These are phyloP conservation scores for Casuarina cunninghamiana DNA, from an alignment of 306 rosid genomes.

Conservation along the genomic window DNA sequence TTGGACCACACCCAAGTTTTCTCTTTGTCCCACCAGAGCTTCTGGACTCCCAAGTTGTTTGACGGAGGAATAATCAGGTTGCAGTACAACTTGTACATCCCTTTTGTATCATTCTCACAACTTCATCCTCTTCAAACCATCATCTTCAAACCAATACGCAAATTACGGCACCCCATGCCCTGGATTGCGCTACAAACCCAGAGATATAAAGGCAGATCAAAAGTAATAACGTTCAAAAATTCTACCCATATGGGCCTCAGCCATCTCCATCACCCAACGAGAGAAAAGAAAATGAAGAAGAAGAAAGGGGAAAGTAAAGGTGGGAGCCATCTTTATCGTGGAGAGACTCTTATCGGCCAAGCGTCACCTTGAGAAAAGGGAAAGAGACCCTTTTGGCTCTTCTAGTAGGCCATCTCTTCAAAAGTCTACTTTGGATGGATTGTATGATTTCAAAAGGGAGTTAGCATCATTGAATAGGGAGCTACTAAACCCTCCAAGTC, in stretches of 20 bases:
- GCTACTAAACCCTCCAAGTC: constrained; percentile 17
- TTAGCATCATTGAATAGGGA: constrained; percentile 27
- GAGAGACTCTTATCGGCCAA: constrained; percentile 17
- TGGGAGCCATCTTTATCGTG: constrained; percentile 12
- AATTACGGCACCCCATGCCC: constrained; percentile 28
- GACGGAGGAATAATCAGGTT: background rate
- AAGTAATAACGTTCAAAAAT: background rate
- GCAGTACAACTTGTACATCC: background rate
- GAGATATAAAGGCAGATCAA: constrained; percentile 1
- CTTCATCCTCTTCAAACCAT: background rate
- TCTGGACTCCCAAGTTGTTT: constrained; percentile 1
- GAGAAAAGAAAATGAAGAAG: background rate
- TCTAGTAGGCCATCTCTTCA: constrained; percentile 4
- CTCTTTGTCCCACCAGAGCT: background rate
- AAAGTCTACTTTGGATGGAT: constrained; percentile 31
- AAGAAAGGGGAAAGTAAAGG: background rate
- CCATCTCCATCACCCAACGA: constrained; percentile 13
- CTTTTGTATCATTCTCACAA: background rate
- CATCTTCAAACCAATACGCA: constrained; percentile 7
- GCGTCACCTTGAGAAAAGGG: constrained; percentile 15
- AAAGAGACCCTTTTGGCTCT: constrained; percentile 1
- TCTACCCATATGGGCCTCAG: constrained; percentile 8
- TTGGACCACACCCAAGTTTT: constrained; percentile 9
- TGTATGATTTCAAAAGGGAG: constrained; percentile 24
- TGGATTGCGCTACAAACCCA: background rate